phyloP scores from a whole-genome alignment of 495 filamentous ascomycete species.

The Trichoderma parareesei region DNA sequence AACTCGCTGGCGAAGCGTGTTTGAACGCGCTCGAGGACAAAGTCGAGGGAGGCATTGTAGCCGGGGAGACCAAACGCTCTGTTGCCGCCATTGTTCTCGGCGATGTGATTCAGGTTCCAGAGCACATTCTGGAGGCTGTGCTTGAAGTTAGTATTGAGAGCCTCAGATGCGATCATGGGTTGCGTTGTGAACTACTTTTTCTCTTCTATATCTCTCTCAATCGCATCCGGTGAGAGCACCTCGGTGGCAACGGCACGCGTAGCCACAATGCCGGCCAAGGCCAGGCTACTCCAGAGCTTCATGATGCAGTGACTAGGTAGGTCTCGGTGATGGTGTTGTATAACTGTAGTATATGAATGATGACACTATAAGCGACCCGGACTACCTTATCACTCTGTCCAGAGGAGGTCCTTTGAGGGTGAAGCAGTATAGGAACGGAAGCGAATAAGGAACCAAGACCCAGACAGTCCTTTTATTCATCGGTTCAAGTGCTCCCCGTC shows the following conservation, averaged over 20 bases:
- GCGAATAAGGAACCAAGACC: too few species aligned
- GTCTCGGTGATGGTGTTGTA: neutral
- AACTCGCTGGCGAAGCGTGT: conserved; percentile 20
- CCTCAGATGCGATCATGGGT: neutral
- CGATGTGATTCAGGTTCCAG: conserved; percentile 27
- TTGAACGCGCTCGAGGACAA: conserved; percentile 25
- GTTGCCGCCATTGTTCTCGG: conserved; percentile 34
- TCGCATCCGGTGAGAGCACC: neutral
- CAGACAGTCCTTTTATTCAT: too few species aligned
- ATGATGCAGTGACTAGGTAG: neutral
- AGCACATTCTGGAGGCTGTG: conserved; percentile 2
- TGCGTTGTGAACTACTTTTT: neutral
- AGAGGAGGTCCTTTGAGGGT: too few species aligned
- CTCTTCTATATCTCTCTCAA: conserved; percentile 6
- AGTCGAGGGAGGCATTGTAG: conserved; percentile 38
- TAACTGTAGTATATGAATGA: too few species aligned
- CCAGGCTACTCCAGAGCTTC: neutral
- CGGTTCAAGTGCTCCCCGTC: too few species aligned
- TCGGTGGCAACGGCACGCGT: neutral
- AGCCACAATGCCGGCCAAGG: neutral
- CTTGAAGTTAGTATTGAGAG: neutral
- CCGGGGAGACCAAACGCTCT: conserved; percentile 41
- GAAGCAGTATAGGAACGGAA: too few species aligned
- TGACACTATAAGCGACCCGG: too few species aligned
- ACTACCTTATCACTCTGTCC: too few species aligned